Percentiles rank a stretch among this genome's conserved stretches.
Evolutionary conservation across 2,329 filamentous ascomycete species (phyloP).

Genomic region (Neofusicoccum ribis): DNA sequence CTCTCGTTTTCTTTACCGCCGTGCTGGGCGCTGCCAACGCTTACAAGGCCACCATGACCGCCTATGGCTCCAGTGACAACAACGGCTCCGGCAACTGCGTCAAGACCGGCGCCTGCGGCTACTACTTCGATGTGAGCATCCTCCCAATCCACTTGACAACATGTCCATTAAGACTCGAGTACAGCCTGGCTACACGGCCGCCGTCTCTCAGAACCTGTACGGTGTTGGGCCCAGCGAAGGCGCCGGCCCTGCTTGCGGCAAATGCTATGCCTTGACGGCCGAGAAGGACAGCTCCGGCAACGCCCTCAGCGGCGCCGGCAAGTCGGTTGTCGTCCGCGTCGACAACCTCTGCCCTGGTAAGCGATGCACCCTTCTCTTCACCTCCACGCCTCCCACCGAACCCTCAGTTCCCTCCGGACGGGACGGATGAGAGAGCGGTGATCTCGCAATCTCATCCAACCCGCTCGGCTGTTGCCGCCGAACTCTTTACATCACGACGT

Average conservation of each 20-base stretch:
- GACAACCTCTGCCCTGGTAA: conserved; percentile 42
- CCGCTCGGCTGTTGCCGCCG: too few species aligned
- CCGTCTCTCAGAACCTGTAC: conserved; percentile 41
- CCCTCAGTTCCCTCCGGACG: too few species aligned
- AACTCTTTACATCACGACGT: not conserved
- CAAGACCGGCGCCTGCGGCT: conserved; percentile 22
- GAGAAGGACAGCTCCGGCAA: conserved; percentile 35
- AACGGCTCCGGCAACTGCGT: conserved; percentile 22
- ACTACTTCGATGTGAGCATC: conserved; percentile 22
- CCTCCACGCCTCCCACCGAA: not conserved
- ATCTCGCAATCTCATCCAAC: not conserved
- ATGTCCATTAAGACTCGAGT: not conserved
- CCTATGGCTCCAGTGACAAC: conserved; percentile 23
- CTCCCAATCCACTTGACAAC: not conserved
- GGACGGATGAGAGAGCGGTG: too few species aligned
- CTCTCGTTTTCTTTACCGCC: conserved; percentile 7
- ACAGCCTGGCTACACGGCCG: conserved; percentile 29
- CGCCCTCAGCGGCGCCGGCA: conserved; percentile 31
- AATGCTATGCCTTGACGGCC: conserved; percentile 41
- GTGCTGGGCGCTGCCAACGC: conserved; percentile 8
- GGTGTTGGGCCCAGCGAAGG: conserved; percentile 40
- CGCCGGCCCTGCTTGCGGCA: conserved; percentile 42
- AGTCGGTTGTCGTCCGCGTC: conserved; percentile 40
- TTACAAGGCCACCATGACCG: conserved; percentile 22
- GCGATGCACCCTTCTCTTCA: not conserved